These are phyloP conservation scores for Cornus suecica DNA, from an alignment of 148 eudicot species.

Conservation along the genomic window DNA sequence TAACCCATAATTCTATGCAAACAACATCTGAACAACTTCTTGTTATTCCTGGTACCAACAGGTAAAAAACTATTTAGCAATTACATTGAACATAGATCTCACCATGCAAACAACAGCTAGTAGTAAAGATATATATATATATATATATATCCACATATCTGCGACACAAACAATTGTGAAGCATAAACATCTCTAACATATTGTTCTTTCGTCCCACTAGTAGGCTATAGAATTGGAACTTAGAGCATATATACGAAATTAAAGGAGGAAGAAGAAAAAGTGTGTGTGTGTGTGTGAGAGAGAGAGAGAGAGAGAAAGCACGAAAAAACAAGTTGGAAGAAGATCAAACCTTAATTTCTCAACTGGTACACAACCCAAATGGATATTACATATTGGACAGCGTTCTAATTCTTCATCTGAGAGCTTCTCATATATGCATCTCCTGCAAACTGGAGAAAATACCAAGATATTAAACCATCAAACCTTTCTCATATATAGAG, in stretches of 20 bases:
- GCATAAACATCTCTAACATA: neutral
- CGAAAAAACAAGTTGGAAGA: neutral
- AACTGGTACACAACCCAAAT: conserved; percentile 70
- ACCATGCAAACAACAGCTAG: neutral
- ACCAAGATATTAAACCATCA: neutral
- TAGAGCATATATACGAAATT: neutral
- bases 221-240: neutral
- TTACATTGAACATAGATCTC: neutral
- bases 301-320: neutral
- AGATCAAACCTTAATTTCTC: conserved; percentile 77
- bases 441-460: conserved; percentile 74
- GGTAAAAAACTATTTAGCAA: neutral
- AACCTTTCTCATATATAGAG: neutral
- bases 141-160: neutral
- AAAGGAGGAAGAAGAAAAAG: neutral
- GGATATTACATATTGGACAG: conserved; percentile 80
- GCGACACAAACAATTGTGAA: neutral
- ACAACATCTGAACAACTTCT: neutral
- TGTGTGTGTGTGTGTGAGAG: too few species aligned
- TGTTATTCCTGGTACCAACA: neutral
- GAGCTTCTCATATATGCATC: conserved; percentile 72
- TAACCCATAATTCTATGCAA: neutral
- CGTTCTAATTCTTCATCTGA: conserved; percentile 80
- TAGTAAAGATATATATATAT: neutral
- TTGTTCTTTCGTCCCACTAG: neutral